Evolutionary conservation across 1,284 basidiomycete genomes (phyloP).

Genomic region (Ceratobasidium papillatum): DNA sequence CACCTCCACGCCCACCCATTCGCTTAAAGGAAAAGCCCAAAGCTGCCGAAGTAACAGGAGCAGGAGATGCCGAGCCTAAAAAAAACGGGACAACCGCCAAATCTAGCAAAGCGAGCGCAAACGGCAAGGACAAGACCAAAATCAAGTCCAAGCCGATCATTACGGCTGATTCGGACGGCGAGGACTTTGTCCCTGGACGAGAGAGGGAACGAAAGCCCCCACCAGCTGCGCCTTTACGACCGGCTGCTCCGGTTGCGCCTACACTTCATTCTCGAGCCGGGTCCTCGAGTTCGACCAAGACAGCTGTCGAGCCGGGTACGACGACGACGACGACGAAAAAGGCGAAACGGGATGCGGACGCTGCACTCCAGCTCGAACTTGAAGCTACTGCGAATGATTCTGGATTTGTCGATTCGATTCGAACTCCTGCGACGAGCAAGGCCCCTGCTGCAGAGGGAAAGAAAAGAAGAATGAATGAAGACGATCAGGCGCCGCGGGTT

Average conservation of each 20-base stretch:
- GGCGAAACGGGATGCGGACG: conserved; percentile 19
- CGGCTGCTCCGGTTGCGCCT: neutral
- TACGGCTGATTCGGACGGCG: conserved; percentile 25
- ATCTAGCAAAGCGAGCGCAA: neutral
- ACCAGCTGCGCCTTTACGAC: neutral
- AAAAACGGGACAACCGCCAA: conserved; percentile 5
- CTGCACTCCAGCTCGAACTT: conserved; percentile 24
- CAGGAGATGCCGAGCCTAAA: conserved; percentile 4
- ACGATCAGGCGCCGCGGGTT: conserved; percentile 1
- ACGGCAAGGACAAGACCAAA: conserved; percentile 34
- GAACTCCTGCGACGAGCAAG: neutral
- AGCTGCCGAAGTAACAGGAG: neutral
- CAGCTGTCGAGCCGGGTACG: neutral
- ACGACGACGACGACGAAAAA: neutral
- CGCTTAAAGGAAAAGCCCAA: conserved; percentile 25
- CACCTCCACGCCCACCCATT: conserved; percentile 7
- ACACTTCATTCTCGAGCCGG: neutral
- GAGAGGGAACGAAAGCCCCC: conserved; percentile 27
- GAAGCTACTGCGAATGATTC: conserved; percentile 6
- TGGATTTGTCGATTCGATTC: conserved; percentile 1
- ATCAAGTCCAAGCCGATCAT: conserved; percentile 36
- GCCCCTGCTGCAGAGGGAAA: conserved; percentile 5
- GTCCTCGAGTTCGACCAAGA: conserved; percentile 7
- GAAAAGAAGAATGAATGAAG: conserved; percentile 26
- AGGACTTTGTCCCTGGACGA: conserved; percentile 29